Percentiles rank a stretch among this genome's conserved stretches.
phyloP scores from a whole-genome alignment of 179 eudicot genomes.

The Actinidia arguta region DNA sequence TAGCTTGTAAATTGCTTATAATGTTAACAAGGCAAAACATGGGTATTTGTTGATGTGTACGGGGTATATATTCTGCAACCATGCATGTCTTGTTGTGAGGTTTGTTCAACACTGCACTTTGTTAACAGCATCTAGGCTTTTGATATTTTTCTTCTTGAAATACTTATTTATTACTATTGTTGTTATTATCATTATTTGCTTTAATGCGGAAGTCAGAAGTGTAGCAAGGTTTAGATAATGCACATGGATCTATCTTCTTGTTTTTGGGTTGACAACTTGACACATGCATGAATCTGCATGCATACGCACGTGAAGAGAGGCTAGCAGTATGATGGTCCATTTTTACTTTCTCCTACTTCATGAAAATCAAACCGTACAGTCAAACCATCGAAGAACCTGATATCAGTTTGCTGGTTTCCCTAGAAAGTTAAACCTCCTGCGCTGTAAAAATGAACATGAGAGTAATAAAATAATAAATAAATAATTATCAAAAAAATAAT shows the following conservation, averaged over 20 bases:
- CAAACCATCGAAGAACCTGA: not conserved
- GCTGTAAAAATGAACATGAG: not conserved
- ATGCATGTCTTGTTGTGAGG: not conserved
- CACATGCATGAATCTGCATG: not conserved
- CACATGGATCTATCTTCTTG: not conserved
- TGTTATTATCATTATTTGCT: not conserved
- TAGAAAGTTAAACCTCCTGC: not conserved
- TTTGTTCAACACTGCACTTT: not conserved
- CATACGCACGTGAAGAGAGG: no score
- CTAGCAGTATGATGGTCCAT: not conserved
- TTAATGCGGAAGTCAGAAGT: not conserved
- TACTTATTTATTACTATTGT: no score
- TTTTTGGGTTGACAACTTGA: not conserved
- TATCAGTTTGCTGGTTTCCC: not conserved
- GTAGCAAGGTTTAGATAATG: not conserved
- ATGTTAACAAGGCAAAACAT: no score
- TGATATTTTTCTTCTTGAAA: no score
- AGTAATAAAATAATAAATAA: not conserved
- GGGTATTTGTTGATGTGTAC: no score
- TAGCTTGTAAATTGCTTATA: no score
- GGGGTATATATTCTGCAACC: no score
- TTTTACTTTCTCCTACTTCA: not conserved
- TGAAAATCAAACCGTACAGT: not conserved
- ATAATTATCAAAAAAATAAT: no score
- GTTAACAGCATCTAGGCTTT: not conserved